Evolutionary conservation across 371 early-diverging fungal genomes (phyloP).

Genomic region (Mucor circinelloides): DNA sequence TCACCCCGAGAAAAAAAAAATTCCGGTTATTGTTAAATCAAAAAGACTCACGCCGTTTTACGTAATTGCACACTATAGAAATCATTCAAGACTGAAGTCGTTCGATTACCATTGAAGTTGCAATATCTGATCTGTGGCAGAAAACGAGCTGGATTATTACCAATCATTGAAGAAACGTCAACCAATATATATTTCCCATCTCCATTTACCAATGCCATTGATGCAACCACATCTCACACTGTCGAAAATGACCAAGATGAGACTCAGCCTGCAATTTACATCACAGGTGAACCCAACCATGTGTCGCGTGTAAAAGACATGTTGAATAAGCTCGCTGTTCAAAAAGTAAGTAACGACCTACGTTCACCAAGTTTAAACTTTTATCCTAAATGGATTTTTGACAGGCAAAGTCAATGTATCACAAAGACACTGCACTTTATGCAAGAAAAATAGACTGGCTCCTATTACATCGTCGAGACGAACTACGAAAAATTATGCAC

Average conservation of each 20-base stretch:
- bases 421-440: slow-evolving; percentile 45
- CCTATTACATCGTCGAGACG: slow-evolving; percentile 60
- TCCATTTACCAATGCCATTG: slow-evolving; percentile 49
- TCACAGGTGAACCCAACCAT: slow-evolving; percentile 43
- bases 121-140: slow-evolving; percentile 76
- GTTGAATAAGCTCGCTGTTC: slow-evolving; percentile 44
- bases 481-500: slow-evolving; percentile 67
- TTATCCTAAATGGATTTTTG: slow-evolving; percentile 3
- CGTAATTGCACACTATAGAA: slow-evolving; percentile 6
- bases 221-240: not conserved
- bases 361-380: not conserved
- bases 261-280: slow-evolving; percentile 30
- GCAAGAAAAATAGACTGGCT: slow-evolving; percentile 83
- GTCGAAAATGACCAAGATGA: slow-evolving; percentile 15
- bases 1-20: slow-evolving; percentile 1
- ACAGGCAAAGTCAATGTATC: slow-evolving; percentile 48
- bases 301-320: slow-evolving; percentile 50
- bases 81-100: slow-evolving; percentile 29
- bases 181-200: slow-evolving; percentile 79
- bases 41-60: not conserved
- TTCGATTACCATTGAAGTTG: slow-evolving; percentile 43
- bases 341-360: slow-evolving; percentile 31
- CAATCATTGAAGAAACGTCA: slow-evolving; percentile 75
- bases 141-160: slow-evolving; percentile 65
- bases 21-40: slow-evolving; percentile 1